Conservation (phyloP, 176 grass and related monocot species). For the Avena atlantica region DNA sequence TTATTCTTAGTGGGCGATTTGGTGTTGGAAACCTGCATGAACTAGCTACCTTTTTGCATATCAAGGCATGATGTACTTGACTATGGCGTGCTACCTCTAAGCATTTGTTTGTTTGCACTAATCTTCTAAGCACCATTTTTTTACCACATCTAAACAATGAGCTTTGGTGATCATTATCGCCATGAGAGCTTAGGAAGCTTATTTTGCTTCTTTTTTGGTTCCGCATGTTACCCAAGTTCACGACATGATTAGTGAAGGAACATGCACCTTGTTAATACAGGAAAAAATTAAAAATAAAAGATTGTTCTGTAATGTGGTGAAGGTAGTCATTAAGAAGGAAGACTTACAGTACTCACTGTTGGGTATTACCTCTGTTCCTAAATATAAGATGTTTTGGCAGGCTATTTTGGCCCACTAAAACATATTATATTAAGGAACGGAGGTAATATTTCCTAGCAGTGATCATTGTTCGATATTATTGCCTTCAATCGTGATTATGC, state of each 20-base stretch:
- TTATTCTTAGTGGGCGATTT: constrained; percentile 38
- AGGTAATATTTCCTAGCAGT: too few relatives aligned
- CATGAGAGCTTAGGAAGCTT: background rate
- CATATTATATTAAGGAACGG: too few relatives aligned
- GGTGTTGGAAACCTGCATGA: constrained; percentile 6
- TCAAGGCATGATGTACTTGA: background rate
- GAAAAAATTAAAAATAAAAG: constrained; percentile 6
- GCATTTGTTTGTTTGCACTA: background rate
- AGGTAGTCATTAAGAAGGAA: constrained; percentile 35
- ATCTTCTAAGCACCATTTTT: background rate
- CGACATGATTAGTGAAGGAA: background rate
- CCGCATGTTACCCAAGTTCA: constrained; percentile 3
- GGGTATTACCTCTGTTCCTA: too few relatives aligned
- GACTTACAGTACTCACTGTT: background rate
- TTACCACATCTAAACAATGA: constrained; percentile 9
- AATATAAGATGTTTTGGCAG: too few relatives aligned
- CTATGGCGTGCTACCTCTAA: background rate
- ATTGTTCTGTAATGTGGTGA: background rate
- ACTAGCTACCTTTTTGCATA: constrained; percentile 3
- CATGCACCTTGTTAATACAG: constrained; percentile 13
- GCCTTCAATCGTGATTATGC: constrained; percentile 13
- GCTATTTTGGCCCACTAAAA: too few relatives aligned
- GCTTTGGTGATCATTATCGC: background rate
- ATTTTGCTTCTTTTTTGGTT: background rate
- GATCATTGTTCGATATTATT: constrained; percentile 16